Evolutionary conservation across 352 stramenopile genomes (phyloP).

Genomic region (Pythium brassicae): DNA sequence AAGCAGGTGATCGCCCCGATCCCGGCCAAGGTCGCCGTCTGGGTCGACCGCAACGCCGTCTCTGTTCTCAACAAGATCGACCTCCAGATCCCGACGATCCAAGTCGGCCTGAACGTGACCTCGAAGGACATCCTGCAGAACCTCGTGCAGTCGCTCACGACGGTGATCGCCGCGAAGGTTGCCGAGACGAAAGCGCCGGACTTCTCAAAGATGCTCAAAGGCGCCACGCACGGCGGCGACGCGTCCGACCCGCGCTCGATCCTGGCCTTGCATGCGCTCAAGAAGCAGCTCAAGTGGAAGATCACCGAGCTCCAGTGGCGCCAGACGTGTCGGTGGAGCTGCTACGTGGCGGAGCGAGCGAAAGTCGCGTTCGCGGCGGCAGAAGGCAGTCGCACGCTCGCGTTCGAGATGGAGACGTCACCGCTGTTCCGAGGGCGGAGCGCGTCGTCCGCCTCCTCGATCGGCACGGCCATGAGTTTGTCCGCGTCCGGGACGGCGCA

Average conservation of each 20-base stretch:
- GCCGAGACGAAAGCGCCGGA: conserved; percentile 30
- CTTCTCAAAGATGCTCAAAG: conserved; percentile 30
- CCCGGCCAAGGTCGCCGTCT: conserved; percentile 48
- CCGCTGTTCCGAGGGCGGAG: conserved; percentile 34
- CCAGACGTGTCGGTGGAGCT: conserved; percentile 52
- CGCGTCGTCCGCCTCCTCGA: conserved; percentile 37
- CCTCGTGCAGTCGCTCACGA: conserved; percentile 24
- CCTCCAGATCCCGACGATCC: conserved; percentile 53
- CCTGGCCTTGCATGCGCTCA: conserved; percentile 35
- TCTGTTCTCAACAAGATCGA: conserved; percentile 37
- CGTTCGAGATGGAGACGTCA: conserved; percentile 43
- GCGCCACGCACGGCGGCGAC: neutral
- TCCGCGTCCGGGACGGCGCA: conserved; percentile 25
- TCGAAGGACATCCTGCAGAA: conserved; percentile 72
- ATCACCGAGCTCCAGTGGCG: conserved; percentile 53
- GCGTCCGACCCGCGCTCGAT: conserved; percentile 20
- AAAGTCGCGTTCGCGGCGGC: conserved; percentile 34
- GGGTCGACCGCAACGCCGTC: conserved; percentile 41
- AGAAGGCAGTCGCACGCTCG: conserved; percentile 26
- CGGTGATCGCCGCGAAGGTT: conserved; percentile 41
- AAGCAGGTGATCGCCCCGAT: conserved; percentile 67
- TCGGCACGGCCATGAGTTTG: conserved; percentile 32
- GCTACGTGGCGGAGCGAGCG: conserved; percentile 39
- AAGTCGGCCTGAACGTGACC: conserved; percentile 38
- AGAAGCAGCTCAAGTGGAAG: conserved; percentile 61